phyloP scores from a whole-genome alignment of 2,329 filamentous ascomycete genomes.

The Rasamsonia emersonii region DNA sequence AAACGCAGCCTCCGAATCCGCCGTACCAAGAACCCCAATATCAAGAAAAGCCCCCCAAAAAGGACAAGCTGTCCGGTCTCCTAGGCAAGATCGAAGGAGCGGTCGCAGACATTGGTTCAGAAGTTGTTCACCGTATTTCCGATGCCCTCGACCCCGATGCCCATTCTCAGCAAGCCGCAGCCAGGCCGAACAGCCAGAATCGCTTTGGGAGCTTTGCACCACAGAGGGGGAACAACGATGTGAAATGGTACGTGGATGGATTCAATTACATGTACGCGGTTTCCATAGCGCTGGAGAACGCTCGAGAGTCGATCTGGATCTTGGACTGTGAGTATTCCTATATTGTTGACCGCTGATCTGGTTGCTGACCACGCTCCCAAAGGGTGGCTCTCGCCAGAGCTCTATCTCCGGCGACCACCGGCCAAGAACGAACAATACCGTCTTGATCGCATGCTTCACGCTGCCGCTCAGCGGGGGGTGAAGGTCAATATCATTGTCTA shows the following conservation, averaged over 20 bases:
- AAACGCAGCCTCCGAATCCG: slow-evolving; percentile 18
- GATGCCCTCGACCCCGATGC: slow-evolving; percentile 40
- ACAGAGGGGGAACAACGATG: slow-evolving; percentile 59
- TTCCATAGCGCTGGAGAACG: slow-evolving; percentile 67
- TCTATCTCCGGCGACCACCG: slow-evolving; percentile 76
- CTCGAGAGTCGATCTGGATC: slow-evolving; percentile 71
- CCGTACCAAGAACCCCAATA: slow-evolving; percentile 16
- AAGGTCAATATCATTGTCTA: slow-evolving; percentile 82
- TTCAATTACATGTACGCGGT: slow-evolving; percentile 82
- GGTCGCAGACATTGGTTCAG: slow-evolving; percentile 42
- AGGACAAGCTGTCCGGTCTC: slow-evolving; percentile 36
- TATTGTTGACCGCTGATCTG: slow-evolving; percentile 1
- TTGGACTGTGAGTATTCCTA: slow-evolving; percentile 53
- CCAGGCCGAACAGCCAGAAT: slow-evolving; percentile 34
- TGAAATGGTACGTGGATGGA: slow-evolving; percentile 83
- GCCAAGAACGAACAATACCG: slow-evolving; percentile 74
- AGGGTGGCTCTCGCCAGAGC: slow-evolving; percentile 78
- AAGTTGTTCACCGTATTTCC: slow-evolving; percentile 43
- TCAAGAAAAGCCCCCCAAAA: slow-evolving; percentile 24
- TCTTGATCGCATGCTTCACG: slow-evolving; percentile 71
- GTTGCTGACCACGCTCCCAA: slow-evolving; percentile 7
- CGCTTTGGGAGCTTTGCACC: slow-evolving; percentile 61
- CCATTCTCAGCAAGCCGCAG: slow-evolving; percentile 36
- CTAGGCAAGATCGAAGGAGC: slow-evolving; percentile 49
- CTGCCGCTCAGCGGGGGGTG: slow-evolving; percentile 75